Evolutionary conservation across 2,329 filamentous ascomycete genomes (phyloP), one percentile per base, ranked within the genome.

Genomic region (Botrytis squamosa): DNA sequence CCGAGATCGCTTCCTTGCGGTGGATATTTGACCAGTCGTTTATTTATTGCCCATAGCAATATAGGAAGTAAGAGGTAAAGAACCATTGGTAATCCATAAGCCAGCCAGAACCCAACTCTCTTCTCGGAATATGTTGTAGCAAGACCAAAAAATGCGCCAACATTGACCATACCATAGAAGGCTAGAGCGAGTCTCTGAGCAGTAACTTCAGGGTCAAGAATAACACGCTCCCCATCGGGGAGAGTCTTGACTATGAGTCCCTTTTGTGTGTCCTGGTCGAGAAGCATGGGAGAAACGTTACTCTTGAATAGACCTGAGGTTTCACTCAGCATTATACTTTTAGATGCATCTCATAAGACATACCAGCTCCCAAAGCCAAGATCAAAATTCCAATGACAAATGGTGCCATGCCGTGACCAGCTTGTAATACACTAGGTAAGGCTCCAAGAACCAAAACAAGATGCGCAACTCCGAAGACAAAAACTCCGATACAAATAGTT

Each of bases 101-200:
- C 83, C 83, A 74, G 84, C 84, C 78, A 88, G 77, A 84, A 86
- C 83, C 85, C 86, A 84, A 78, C 86, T 83, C 75, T 85, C 75
- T 84, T 85, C 66, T 84, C 84, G 0, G 81, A 75, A 40, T 85
- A 86, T 0, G 81, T 80, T 8, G 83, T 83, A 14, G 83, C 81
- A 25, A 84, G 75, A 71, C 86, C 88, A 64, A 85, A 80, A 74
- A 80, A 78, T 36, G 89, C 88, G 60, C 92, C 92, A 22, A 92
- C 79, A 80, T 93, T 93, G 83, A 93, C 90, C 77, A 90, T 86
- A 72, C 91, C 84, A 82, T 93, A 93, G 81, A 93, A 93, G 81
- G 75, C 77, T 5, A 81, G 72, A 65, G 80, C 77, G 6, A 77
- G 73, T 69, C 88, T 85, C 9, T 87, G 84, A 9, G 88, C 83